A percentile compares a stretch with the other conserved stretches of the same genome.
Conservation (phyloP, 169 alveolate species). For the Neospora caninum region DNA sequence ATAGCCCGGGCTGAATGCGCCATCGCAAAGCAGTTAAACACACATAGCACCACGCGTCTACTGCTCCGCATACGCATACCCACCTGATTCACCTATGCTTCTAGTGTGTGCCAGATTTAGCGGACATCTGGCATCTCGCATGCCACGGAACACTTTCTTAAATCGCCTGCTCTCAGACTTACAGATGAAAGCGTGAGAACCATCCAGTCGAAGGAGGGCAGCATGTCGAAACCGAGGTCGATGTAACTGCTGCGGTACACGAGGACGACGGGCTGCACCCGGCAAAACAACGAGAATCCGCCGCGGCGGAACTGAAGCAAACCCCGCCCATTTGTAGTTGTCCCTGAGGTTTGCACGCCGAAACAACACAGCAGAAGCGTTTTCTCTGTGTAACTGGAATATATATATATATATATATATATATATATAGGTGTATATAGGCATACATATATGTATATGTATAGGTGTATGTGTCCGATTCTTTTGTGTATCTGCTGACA, state of each 20-base stretch:
- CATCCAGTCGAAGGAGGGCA: slow-evolving; percentile 41
- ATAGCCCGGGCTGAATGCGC: slow-evolving; percentile 15
- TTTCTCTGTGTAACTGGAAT: no score
- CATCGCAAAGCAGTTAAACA: neutral
- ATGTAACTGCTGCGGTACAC: slow-evolving; percentile 28
- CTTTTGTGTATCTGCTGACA: no score
- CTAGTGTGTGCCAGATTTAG: neutral
- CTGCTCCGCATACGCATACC: neutral
- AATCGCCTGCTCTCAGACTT: neutral
- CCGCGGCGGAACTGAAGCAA: slow-evolving; percentile 50
- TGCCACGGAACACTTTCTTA: neutral
- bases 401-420: no score
- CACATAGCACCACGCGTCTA: neutral
- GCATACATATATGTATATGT: no score
- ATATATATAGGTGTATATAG: no score
- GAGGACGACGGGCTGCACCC: slow-evolving; percentile 42
- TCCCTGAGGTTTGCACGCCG: neutral
- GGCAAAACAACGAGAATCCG: slow-evolving; percentile 21
- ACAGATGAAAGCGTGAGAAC: slow-evolving; percentile 39
- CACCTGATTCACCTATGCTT: neutral
- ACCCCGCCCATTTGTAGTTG: slow-evolving; percentile 49
- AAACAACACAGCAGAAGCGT: neutral
- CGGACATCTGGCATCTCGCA: neutral
- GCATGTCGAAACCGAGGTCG: slow-evolving; percentile 31
- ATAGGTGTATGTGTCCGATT: no score